Base-by-base conservation (phyloP, 805 yeast species). In the Saccharomycopsis guyanensis region DNA sequence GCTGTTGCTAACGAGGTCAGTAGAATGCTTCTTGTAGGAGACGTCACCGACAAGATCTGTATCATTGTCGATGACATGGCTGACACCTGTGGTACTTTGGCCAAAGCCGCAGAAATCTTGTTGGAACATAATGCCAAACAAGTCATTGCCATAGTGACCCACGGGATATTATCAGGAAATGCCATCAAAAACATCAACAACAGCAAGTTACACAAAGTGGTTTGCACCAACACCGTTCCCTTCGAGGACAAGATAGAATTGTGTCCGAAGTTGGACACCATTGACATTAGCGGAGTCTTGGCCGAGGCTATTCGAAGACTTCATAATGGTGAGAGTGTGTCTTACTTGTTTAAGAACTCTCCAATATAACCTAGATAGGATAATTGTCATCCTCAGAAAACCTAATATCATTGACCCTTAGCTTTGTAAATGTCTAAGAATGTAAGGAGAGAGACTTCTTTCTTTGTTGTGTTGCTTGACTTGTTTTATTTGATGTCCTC, bases 21-120 rank as follows among this genome's bases (percentile, higher is more conserved):
- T 15, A 73, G 85, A 56, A 91, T 91, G 98, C 96, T 91, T 22
- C 72, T 91, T 29, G 97, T 91, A 38, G 98, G 98, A 53, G 97
- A 89, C 63, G 98, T 91, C 35, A 68, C 77, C 2, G 78, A 80
- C 50, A 87, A 86, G 63, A 75, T 81, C 3, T 89, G 97, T 65
- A 72, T 93, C 20, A 69, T 91, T 52, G 86, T 91, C 29, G 98
- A 91, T 64, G 98, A 91, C 62, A 93, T 91, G 94, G 97, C 97
- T 33, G 98, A 91, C 61, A 91, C 98, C 3, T 91, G 97, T 66
- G 97, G 98, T 35, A 91, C 98, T 2, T 70, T 91, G 54, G 93
- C 86, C 53, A 91, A 91, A 65, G 97, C 97, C 1, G 91, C 96
- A 8, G 95, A 91, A 52, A 79, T 89, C 4, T 69, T 91, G 50